Percentiles rank a stretch among this genome's conserved stretches.
Conservation (phyloP, 2,329 filamentous ascomycete species). For the Phoma sp. region DNA sequence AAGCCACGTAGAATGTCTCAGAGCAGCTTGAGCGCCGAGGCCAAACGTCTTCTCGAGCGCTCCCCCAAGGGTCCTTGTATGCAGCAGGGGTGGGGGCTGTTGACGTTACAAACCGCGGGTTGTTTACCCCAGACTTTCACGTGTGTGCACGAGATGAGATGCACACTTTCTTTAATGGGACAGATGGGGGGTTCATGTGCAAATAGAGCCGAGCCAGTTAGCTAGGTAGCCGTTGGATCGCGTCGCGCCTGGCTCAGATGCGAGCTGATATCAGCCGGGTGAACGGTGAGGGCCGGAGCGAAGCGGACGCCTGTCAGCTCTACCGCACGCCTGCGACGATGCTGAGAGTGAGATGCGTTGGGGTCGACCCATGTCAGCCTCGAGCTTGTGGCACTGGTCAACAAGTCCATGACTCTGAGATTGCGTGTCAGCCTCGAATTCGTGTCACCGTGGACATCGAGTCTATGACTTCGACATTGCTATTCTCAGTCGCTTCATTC, state of each 20-base stretch:
- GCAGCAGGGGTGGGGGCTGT: too few relatives aligned
- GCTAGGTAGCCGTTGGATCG: too few relatives aligned
- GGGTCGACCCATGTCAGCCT: background rate
- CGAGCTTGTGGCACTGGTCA: background rate
- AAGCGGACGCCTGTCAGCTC: conserved; percentile 7
- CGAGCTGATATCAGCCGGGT: conserved; percentile 6
- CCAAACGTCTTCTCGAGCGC: background rate
- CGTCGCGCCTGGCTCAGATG: background rate
- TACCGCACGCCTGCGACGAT: background rate
- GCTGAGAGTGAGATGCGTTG: background rate
- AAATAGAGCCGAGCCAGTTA: too few relatives aligned
- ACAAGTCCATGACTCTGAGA: too few relatives aligned
- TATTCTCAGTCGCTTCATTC: too few relatives aligned
- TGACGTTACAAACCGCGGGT: background rate
- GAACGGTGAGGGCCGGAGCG: conserved; percentile 12
- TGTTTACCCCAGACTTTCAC: conserved; percentile 12
- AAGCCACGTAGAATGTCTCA: background rate
- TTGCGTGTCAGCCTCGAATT: background rate
- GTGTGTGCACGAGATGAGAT: background rate
- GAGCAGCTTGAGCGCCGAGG: background rate
- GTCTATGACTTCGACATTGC: too few relatives aligned
- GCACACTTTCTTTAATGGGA: too few relatives aligned
- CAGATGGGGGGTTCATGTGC: too few relatives aligned
- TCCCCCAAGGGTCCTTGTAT: too few relatives aligned
- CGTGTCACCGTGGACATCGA: background rate